Base-by-base conservation (phyloP, 805 yeast species). In the Wickerhamomyces bisporus region DNA sequence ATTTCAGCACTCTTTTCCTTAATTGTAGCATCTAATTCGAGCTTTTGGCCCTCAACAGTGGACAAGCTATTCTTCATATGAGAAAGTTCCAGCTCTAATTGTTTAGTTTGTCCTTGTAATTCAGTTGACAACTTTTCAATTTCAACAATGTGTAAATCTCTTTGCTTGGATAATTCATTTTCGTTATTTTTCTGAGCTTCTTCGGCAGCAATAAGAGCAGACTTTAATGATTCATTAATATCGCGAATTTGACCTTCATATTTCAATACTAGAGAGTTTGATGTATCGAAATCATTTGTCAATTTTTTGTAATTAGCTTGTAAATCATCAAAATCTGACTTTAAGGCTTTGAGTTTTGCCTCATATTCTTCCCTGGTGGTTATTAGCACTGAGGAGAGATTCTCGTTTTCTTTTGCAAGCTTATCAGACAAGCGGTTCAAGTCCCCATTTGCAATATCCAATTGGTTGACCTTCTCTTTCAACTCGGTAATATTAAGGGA, bases 211-310 rank as follows among this genome's bases (percentile, higher is more conserved):
- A 15, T 19, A 32, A 11, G 25, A 33, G 32, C 26, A 3, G 40
- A 33, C 20, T 43, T 41, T 28, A 44, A 32, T 2, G 47, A 40
- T 11, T 27, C 35, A 15, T 30, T 38, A 13, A 52, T 30, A 8
- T 45, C 40, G 12, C 37, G 28, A 8, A 44, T 35, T 26, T 46
- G 39, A 6, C 30, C 29, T 18, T 41, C 44, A 18, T 38, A 36
- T 12, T 42, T 32, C 17, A 17, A 28, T 21, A 42, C 24, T 1
- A 32, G 28, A 8, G 36, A 17, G 18, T 41, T 39, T 4, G 38
- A 36, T 6, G 33, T 6, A 3, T 41, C 49, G 6, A 52, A 30
- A 11, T 53, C 53, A 4, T 31, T 30, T n/a, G 36, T 25, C 8
- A 35, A 18, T 6, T 26, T 33, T 6, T 32, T 14, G n/a, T 29